Evolutionary conservation across 441 rosid species (phyloP).

Genomic region (Gossypium davidsonii): DNA sequence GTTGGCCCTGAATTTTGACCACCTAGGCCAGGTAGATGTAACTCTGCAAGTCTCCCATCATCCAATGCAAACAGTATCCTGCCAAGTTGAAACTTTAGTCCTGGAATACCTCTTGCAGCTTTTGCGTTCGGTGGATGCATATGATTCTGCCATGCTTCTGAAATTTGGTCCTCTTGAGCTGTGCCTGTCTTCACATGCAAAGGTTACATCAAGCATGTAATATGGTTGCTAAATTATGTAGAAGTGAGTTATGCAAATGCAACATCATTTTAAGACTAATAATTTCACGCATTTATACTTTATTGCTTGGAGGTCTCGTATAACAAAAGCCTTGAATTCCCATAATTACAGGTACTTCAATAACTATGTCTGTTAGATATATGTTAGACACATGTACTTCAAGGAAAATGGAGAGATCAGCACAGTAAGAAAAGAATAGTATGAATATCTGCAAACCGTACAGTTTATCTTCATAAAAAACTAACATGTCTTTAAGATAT

Average conservation of each 20-base stretch:
- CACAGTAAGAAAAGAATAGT: background rate
- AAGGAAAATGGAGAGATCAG: background rate
- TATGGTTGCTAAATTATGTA: background rate
- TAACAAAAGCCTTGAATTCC: background rate
- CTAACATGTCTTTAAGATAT: background rate
- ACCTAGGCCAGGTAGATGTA: slow-evolving; percentile 54
- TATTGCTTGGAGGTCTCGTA: background rate
- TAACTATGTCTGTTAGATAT: background rate
- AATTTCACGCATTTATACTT: background rate
- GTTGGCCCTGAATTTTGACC: slow-evolving; percentile 51
- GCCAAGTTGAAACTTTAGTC: slow-evolving; percentile 47
- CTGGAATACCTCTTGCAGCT: slow-evolving; percentile 48
- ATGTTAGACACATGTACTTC: background rate
- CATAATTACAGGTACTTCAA: background rate
- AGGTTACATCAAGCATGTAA: background rate
- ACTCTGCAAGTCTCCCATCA: slow-evolving; percentile 65
- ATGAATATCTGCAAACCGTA: background rate
- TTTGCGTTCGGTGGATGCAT: slow-evolving; percentile 44
- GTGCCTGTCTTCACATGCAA: slow-evolving; percentile 10
- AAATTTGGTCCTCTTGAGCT: slow-evolving; percentile 22
- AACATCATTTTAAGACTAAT: background rate
- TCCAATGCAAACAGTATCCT: slow-evolving; percentile 52
- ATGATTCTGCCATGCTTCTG: slow-evolving; percentile 48
- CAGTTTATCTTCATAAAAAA: background rate
- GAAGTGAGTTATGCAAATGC: background rate